Conservation (phyloP, 169 alveolate genomes). For the Hepatocystis sp. region DNA sequence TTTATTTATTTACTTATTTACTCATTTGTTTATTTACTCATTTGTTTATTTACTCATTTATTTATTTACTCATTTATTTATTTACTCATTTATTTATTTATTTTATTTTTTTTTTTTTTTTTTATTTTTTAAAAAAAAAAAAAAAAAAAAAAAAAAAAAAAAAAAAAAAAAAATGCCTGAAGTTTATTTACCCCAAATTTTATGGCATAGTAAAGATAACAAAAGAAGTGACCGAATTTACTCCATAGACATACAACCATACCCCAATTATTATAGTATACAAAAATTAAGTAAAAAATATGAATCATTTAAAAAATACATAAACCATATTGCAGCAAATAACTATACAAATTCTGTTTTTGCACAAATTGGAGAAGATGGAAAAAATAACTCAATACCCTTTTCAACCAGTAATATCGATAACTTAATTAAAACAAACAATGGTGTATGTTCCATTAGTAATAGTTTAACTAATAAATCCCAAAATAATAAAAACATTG, state of each 20-base stretch:
- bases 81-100: neutral
- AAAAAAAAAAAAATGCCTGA: conserved; percentile 91
- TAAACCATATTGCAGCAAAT: conserved; percentile 50
- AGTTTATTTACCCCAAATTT: conserved; percentile 90
- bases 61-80: no score
- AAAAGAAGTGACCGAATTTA: conserved; percentile 92
- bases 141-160: no score
- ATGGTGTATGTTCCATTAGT: conserved; percentile 1
- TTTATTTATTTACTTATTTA: no score
- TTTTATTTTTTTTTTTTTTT: conserved; percentile 2
- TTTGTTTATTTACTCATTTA: no score
- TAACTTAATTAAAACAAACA: conserved; percentile 9
- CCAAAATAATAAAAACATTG: no score
- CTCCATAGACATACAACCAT: conserved; percentile 92
- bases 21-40: no score
- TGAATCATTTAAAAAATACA: conserved; percentile 34
- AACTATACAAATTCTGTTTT: conserved; percentile 5
- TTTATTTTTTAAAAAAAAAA: conserved; percentile 22
- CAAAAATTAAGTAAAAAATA: conserved; percentile 47
- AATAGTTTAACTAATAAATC: conserved; percentile 5
- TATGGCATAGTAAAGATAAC: conserved; percentile 94
- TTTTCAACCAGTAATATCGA: conserved; percentile 7
- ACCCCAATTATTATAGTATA: conserved; percentile 74
- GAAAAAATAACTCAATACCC: conserved; percentile 2
- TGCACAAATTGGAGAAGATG: conserved; percentile 8